Evolutionary conservation across 2,329 filamentous ascomycete species (phyloP).

Genomic region (Endothia cerciana): DNA sequence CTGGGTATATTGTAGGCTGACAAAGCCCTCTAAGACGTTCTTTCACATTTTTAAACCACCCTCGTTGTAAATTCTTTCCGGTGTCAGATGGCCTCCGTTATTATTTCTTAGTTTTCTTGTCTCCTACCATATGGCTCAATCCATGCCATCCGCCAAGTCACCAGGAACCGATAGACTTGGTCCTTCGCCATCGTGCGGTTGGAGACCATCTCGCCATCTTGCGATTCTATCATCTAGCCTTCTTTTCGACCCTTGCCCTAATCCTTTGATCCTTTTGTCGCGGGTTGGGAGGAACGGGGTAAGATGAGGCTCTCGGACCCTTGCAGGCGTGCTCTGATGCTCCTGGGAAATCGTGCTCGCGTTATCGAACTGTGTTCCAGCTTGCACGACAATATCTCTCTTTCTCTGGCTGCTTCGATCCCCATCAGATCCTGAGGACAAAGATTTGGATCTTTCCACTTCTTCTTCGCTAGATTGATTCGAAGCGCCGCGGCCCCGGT

Average conservation of each 20-base stretch:
- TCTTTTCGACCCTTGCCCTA: slow-evolving; percentile 19
- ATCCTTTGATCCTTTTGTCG: slow-evolving; percentile 16
- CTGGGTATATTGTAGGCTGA: background rate
- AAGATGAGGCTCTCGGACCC: background rate
- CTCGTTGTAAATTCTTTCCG: background rate
- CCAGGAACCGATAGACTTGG: background rate
- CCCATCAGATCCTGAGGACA: background rate
- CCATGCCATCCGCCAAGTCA: background rate
- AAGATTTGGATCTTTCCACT: background rate
- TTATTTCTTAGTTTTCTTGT: background rate
- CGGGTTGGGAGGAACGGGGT: background rate
- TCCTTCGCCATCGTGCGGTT: background rate
- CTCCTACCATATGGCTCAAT: background rate
- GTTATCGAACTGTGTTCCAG: background rate
- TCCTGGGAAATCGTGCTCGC: background rate
- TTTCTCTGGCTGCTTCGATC: background rate
- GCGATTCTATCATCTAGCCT: slow-evolving; percentile 13
- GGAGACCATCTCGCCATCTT: slow-evolving; percentile 9
- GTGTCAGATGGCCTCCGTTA: background rate
- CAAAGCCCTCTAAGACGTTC: background rate
- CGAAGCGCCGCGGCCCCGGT: background rate
- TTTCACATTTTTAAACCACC: background rate
- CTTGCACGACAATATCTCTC: background rate
- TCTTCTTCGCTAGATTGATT: background rate
- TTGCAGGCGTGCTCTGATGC: background rate